Evolutionary conservation across 2,329 filamentous ascomycete species (phyloP), one percentile per base, ranked within the genome.

Genomic region (Ascosphaera aggregata): DNA sequence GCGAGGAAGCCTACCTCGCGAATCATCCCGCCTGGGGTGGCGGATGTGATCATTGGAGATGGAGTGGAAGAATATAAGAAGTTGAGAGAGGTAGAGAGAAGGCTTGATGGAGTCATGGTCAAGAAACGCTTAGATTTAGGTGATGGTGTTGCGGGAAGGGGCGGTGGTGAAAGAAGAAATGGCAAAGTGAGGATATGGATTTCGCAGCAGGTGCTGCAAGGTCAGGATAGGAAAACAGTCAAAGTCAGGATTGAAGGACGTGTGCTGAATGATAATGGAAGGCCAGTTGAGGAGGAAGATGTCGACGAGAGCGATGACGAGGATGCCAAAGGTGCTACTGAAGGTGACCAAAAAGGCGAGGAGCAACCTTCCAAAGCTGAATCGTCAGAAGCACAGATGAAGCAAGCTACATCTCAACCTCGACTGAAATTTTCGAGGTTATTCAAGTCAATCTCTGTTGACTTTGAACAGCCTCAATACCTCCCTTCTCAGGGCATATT

Each of bases 201-300:
- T 50, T 85, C 75, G 50, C 89, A 98, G 59, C 68, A 66, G 31
- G 71, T 66, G 48, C 65, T 64, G 32, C 63, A 77, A 43, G 75
- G 76, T 43, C 68, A 76, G 9, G 89, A 89, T 46, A 84, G 91
- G 52, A 85, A 92, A 51, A 75, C 73, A 39, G 78, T 81, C 2
- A 79, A 76, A 9, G 48, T 43, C 27, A 40, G 48, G 4, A 50
- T 50, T 24, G 50, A 44, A 2, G 58, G 57, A 20, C 53, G 55
- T 16, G 98, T 85, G 55, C 73, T 76, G 41, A n/a, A n/a, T n/a
- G n/a, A n/a, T n/a, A n/a, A n/a, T n/a, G n/a, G n/a, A n/a, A n/a
- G n/a, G n/a, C n/a, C n/a, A n/a, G 81, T 98, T 47, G 92, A 85
- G 61, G 86, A 98, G 44, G 81, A 94, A 58, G 89, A 82, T 34